Percentiles rank a stretch among this genome's conserved stretches.
Conservation (phyloP, 2,329 filamentous ascomycete species). For the Metarhizium sp. region DNA sequence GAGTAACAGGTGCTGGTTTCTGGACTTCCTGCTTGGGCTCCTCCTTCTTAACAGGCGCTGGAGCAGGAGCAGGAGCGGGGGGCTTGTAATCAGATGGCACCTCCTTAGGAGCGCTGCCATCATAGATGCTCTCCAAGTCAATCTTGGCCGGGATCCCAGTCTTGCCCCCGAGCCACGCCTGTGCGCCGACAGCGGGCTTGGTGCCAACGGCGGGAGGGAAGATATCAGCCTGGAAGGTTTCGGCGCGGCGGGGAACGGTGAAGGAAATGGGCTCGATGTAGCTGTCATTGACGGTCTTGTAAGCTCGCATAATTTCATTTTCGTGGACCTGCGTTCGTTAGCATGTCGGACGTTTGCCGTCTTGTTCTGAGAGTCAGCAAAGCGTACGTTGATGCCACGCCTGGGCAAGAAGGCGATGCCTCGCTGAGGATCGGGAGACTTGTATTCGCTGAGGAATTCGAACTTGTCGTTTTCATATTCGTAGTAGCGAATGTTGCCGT, state of each 20-base stretch:
- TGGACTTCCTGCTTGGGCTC: constrained; percentile 37
- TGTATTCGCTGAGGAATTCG: constrained; percentile 93
- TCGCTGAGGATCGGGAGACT: constrained; percentile 89
- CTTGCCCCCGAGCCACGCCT: constrained; percentile 84
- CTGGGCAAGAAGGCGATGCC: constrained; percentile 92
- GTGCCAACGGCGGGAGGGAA: constrained; percentile 77
- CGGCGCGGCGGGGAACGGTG: constrained; percentile 85
- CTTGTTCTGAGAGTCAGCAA: neutral
- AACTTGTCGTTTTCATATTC: constrained; percentile 99
- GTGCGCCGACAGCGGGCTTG: constrained; percentile 69
- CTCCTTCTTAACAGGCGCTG: constrained; percentile 32
- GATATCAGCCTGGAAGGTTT: constrained; percentile 95
- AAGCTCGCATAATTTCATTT: constrained; percentile 90
- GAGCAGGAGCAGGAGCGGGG: constrained; percentile 27
- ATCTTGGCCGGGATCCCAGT: constrained; percentile 81
- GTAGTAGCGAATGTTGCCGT: constrained; percentile 98
- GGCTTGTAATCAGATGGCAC: constrained; percentile 61
- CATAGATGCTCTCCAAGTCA: constrained; percentile 84
- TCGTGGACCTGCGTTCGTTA: constrained; percentile 61
- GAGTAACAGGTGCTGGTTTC: constrained; percentile 33
- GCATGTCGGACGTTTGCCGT: neutral
- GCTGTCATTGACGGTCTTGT: constrained; percentile 90
- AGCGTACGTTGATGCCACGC: constrained; percentile 75
- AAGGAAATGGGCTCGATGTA: constrained; percentile 98
- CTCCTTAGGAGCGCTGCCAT: constrained; percentile 72